A percentile compares a stretch with the other conserved stretches of the same genome.
Conservation (phyloP, 2,329 filamentous ascomycete species). For the Alternaria triticina region DNA sequence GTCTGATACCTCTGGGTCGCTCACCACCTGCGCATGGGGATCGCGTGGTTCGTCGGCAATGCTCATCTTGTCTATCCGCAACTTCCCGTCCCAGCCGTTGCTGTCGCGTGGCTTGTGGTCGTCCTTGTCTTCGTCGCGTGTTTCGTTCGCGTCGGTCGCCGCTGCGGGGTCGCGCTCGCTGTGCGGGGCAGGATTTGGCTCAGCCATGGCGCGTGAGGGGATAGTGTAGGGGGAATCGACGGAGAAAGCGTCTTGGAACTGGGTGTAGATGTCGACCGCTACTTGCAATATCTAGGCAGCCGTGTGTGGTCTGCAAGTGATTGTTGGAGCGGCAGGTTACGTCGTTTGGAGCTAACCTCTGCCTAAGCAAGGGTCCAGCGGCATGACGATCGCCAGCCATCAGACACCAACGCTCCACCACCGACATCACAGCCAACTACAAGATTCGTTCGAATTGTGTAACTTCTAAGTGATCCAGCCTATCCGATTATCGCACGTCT, state of each 20-base stretch:
- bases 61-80: conserved; percentile 74
- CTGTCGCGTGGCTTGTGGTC: conserved; percentile 46
- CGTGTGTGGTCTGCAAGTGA: conserved; percentile 2
- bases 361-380: conserved; percentile 21
- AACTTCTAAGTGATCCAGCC: neutral
- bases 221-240: neutral
- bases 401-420: neutral
- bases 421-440: neutral
- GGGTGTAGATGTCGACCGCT: neutral
- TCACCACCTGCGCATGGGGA: conserved; percentile 69
- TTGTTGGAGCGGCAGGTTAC: conserved; percentile 21
- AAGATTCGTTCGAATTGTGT: neutral
- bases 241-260: neutral
- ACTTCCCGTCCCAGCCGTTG: conserved; percentile 82
- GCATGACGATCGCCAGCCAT: conserved; percentile 14
- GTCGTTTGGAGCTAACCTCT: conserved; percentile 21
- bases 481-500: neutral
- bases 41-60: conserved; percentile 32
- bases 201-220: conserved; percentile 25
- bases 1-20: conserved; percentile 85
- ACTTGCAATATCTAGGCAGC: neutral
- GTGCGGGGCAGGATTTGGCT: conserved; percentile 36
- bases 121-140: conserved; percentile 29
- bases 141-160: conserved; percentile 18
- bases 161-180: conserved; percentile 35